A percentile compares a stretch with the other conserved stretches of the same genome.
Conservation (phyloP, 371 early-diverging fungal genomes). For the Lichtheimia corymbifera region DNA sequence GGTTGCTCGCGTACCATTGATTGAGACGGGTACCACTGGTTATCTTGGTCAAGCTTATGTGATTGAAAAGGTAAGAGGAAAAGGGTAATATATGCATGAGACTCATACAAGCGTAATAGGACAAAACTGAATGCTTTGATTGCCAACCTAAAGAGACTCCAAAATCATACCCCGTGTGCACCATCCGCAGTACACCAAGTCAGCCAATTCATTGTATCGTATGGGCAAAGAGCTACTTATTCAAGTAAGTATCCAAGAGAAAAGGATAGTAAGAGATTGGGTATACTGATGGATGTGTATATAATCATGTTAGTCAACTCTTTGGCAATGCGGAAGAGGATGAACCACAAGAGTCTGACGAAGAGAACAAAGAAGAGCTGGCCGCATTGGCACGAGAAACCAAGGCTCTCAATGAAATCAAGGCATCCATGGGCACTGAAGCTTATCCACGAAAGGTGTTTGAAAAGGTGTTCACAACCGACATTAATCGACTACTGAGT, state of each 20-base stretch:
- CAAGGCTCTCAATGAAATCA: slow-evolving; percentile 65
- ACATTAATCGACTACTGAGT: slow-evolving; percentile 73
- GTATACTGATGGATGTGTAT: slow-evolving; percentile 12
- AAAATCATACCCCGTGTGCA: slow-evolving; percentile 95
- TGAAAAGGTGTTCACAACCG: slow-evolving; percentile 78
- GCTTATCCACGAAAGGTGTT: slow-evolving; percentile 80
- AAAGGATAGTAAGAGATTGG: slow-evolving; percentile 64
- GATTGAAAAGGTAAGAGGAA: slow-evolving; percentile 64
- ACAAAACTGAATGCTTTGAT: slow-evolving; percentile 93
- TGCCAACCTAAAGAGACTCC: slow-evolving; percentile 93
- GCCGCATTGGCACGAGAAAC: slow-evolving; percentile 72
- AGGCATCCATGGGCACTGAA: slow-evolving; percentile 56
- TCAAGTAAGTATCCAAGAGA: slow-evolving; percentile 48
- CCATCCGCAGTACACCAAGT: slow-evolving; percentile 96
- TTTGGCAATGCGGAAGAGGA: slow-evolving; percentile 14
- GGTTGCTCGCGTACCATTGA: slow-evolving; percentile 83
- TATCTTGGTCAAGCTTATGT: slow-evolving; percentile 96
- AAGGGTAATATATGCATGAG: not conserved
- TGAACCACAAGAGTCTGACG: slow-evolving; percentile 10
- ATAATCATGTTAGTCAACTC: slow-evolving; percentile 63
- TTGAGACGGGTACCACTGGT: slow-evolving; percentile 98
- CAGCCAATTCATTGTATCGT: slow-evolving; percentile 98
- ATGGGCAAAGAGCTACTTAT: slow-evolving; percentile 97
- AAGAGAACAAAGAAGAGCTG: slow-evolving; percentile 55
- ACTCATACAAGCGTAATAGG: slow-evolving; percentile 16